These are phyloP conservation scores for Ciborinia camelliae DNA, from an alignment of 2,329 filamentous ascomycete genomes.

Conservation along the genomic window DNA sequence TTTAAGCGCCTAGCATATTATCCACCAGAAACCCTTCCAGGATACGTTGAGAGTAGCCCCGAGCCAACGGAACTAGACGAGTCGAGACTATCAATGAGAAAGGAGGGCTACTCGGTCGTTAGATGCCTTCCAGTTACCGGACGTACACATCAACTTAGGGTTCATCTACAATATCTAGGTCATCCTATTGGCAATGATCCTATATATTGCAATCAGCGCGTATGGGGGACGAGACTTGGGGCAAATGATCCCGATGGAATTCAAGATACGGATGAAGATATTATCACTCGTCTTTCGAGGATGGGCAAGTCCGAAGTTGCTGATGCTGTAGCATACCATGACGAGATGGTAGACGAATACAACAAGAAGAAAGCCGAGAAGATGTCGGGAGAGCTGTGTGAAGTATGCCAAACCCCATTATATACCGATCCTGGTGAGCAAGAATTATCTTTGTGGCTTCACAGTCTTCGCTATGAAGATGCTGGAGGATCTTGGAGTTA, in stretches of 20 bases:
- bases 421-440: slow-evolving; percentile 91
- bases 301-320: slow-evolving; percentile 96
- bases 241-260: slow-evolving; percentile 61
- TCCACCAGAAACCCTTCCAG: slow-evolving; percentile 46
- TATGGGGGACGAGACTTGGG: slow-evolving; percentile 82
- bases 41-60: slow-evolving; percentile 23
- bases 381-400: slow-evolving; percentile 81
- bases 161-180: slow-evolving; percentile 90
- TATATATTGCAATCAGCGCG: slow-evolving; percentile 91
- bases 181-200: slow-evolving; percentile 97
- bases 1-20: slow-evolving; percentile 95
- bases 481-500: slow-evolving; percentile 82
- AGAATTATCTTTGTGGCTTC: slow-evolving; percentile 89
- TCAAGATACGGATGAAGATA: slow-evolving; percentile 77
- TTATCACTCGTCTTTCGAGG: slow-evolving; percentile 76
- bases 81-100: slow-evolving; percentile 46
- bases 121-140: slow-evolving; percentile 91
- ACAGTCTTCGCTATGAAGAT: slow-evolving; percentile 87
- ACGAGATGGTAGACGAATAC: slow-evolving; percentile 89
- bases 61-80: slow-evolving; percentile 17
- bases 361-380: slow-evolving; percentile 89
- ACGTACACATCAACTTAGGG: slow-evolving; percentile 89
- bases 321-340: slow-evolving; percentile 87
- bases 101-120: slow-evolving; percentile 87
- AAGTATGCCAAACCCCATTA: slow-evolving; percentile 78